A percentile compares a stretch with the other conserved stretches of the same genome.
Conservation (phyloP, 108 stramenopile species). For the Stephanodiscus triporus region DNA sequence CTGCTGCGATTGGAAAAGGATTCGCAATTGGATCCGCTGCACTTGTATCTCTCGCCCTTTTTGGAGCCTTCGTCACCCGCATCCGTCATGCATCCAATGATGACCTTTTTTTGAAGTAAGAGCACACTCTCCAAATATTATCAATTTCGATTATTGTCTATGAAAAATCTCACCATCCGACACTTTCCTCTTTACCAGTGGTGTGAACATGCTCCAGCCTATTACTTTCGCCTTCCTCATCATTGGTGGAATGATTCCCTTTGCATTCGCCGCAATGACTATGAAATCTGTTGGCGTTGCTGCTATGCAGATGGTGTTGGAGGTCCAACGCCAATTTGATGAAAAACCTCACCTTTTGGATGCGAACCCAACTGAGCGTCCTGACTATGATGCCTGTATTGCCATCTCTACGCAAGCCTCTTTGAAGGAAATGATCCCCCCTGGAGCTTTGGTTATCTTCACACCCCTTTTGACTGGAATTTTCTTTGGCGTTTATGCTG, state of each 20-base stretch:
- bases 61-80: conserved; percentile 96
- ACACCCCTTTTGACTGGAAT: conserved; percentile 97
- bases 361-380: conserved; percentile 89
- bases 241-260: conserved; percentile 98
- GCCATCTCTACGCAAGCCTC: conserved; percentile 96
- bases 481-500: conserved; percentile 95
- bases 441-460: conserved; percentile 96
- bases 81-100: conserved; percentile 81
- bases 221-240: conserved; percentile 96
- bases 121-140: neutral
- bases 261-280: conserved; percentile 98
- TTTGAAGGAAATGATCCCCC: conserved; percentile 95
- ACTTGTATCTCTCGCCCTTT: conserved; percentile 97
- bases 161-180: neutral
- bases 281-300: conserved; percentile 98
- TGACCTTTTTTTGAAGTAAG: conserved; percentile 50
- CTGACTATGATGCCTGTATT: conserved; percentile 96
- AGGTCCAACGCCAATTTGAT: conserved; percentile 98
- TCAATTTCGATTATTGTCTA: neutral
- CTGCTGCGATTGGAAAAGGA: conserved; percentile 99
- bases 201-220: conserved; percentile 94
- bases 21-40: conserved; percentile 99
- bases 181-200: conserved; percentile 11
- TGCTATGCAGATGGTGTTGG: conserved; percentile 98
- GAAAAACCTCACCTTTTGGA: conserved; percentile 91